These are phyloP conservation scores for Metschnikowia gelsemii DNA, from an alignment of 805 yeast species.

Conservation along the genomic window DNA sequence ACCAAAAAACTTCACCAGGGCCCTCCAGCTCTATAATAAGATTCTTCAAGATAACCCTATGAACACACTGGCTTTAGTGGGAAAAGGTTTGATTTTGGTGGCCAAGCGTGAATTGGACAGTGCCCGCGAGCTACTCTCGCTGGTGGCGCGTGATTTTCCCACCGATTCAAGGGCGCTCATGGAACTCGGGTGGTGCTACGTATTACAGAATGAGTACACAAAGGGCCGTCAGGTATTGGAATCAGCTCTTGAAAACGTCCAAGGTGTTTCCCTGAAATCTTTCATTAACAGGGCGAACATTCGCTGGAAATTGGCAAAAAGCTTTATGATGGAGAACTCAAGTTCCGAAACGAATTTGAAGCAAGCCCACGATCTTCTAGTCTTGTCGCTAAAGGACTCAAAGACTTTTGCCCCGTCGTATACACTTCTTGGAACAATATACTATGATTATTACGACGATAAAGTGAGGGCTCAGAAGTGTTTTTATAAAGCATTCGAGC, in stretches of 20 bases:
- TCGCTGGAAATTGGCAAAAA: constrained; percentile 73
- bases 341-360: constrained; percentile 29
- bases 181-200: constrained; percentile 78
- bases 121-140: constrained; percentile 54
- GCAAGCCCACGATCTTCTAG: constrained; percentile 55
- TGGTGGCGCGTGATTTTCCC: constrained; percentile 50
- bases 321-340: constrained; percentile 43
- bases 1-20: constrained; percentile 80
- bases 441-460: constrained; percentile 58
- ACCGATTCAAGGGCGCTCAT: constrained; percentile 57
- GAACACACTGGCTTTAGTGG: constrained; percentile 66
- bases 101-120: constrained; percentile 58
- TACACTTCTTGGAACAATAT: constrained; percentile 77
- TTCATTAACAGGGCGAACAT: constrained; percentile 57
- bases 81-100: constrained; percentile 74
- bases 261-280: constrained; percentile 53
- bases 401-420: constrained; percentile 75
- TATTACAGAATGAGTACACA: constrained; percentile 49
- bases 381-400: constrained; percentile 61
- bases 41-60: constrained; percentile 44
- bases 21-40: constrained; percentile 66
- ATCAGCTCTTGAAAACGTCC: constrained; percentile 41
- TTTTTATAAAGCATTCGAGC: constrained; percentile 84
- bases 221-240: constrained; percentile 54
- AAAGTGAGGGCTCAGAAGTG: constrained; percentile 74